Conservation (phyloP, 805 yeast species). For the Ogataea nitratoaversa region DNA sequence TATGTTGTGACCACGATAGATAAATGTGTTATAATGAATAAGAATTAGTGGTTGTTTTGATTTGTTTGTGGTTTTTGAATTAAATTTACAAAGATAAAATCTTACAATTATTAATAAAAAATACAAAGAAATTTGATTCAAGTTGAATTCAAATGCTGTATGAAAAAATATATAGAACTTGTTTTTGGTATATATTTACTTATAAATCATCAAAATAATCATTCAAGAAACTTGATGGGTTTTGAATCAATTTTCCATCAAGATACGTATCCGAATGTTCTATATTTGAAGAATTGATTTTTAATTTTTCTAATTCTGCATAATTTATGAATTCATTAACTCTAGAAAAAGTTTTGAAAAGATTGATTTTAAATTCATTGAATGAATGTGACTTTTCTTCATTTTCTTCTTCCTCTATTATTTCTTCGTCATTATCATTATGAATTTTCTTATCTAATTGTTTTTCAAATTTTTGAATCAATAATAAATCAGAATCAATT, state of each 20-base stretch:
- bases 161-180: no score
- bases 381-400: slow-evolving; percentile 3
- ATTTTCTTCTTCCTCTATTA: background rate
- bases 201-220: slow-evolving; percentile 6
- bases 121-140: no score
- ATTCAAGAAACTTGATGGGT: slow-evolving; percentile 3
- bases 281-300: background rate
- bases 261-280: background rate
- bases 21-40: background rate
- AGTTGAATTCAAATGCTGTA: no score
- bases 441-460: background rate
- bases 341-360: slow-evolving; percentile 15
- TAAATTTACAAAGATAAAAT: no score
- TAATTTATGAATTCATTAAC: slow-evolving; percentile 10
- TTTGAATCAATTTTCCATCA: background rate
- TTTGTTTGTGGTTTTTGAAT: no score
- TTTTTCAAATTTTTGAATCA: slow-evolving; percentile 9
- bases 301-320: slow-evolving; percentile 4
- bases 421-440: background rate
- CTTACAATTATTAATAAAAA: no score
- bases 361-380: slow-evolving; percentile 20
- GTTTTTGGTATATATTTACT: no score
- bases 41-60: no score
- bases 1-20: no score
- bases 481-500: slow-evolving; percentile 9